phyloP scores from a whole-genome alignment of 805 yeast genomes.

The Candida glaebosa region DNA sequence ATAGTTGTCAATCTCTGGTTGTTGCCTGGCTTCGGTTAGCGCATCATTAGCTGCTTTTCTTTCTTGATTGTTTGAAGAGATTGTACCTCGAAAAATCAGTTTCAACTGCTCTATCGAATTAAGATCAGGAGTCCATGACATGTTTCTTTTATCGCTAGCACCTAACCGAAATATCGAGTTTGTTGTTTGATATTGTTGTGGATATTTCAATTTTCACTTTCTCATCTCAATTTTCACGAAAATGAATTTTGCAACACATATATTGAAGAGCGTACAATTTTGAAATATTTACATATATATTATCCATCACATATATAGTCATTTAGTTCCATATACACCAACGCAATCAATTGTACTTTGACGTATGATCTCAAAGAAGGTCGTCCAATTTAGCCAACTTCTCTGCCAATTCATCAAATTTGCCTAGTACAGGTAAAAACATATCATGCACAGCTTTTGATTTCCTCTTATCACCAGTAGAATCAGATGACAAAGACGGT shows the following conservation, averaged over 20 bases:
- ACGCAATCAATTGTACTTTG: too few relatives aligned
- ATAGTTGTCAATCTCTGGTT: slow-evolving; percentile 81
- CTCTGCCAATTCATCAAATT: slow-evolving; percentile 42
- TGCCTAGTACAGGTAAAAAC: slow-evolving; percentile 56
- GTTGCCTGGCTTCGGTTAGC: slow-evolving; percentile 61
- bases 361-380: slow-evolving; percentile 14
- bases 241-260: too few relatives aligned
- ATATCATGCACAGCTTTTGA: slow-evolving; percentile 45
- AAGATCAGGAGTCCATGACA: slow-evolving; percentile 70
- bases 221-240: neutral
- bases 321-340: too few relatives aligned
- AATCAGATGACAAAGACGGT: slow-evolving; percentile 6
- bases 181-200: neutral
- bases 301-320: neutral
- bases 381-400: slow-evolving; percentile 36
- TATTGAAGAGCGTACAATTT: too few relatives aligned
- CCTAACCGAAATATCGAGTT: too few relatives aligned
- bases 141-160: slow-evolving; percentile 10
- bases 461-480: slow-evolving; percentile 26
- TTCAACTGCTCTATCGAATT: slow-evolving; percentile 62
- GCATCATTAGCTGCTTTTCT: slow-evolving; percentile 72
- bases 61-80: slow-evolving; percentile 53
- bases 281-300: too few relatives aligned
- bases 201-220: neutral
- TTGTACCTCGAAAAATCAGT: slow-evolving; percentile 64